phyloP scores from a whole-genome alignment of 176 grass and related monocot genomes.

The Pharus latifolius region DNA sequence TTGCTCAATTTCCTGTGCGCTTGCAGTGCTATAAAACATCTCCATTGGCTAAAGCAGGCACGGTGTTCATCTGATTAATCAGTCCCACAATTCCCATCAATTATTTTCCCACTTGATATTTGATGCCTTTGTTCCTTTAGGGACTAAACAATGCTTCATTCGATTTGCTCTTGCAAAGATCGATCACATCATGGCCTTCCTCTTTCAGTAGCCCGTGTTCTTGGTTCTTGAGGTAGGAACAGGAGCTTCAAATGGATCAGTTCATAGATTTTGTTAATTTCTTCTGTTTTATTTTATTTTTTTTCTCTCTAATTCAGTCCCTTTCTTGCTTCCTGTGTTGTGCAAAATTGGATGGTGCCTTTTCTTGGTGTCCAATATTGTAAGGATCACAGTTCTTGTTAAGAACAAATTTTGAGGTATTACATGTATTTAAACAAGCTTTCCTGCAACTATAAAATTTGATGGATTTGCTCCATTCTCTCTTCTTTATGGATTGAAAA shows the following conservation, averaged over 20 bases:
- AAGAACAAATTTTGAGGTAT: neutral
- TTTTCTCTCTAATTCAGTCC: neutral
- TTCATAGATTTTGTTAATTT: too few relatives aligned
- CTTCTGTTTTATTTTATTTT: too few relatives aligned
- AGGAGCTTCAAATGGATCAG: too few relatives aligned
- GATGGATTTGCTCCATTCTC: neutral
- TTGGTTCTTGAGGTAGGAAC: neutral
- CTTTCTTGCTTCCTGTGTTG: neutral
- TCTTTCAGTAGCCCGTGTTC: neutral
- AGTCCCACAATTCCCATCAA: neutral
- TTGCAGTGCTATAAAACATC: neutral
- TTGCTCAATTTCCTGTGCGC: neutral
- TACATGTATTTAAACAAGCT: neutral
- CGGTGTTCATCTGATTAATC: neutral
- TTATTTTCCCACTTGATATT: conserved; percentile 1
- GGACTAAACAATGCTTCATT: too few relatives aligned
- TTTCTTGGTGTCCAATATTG: neutral
- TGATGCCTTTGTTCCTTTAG: conserved; percentile 8
- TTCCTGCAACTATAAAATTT: neutral
- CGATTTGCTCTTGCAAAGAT: too few relatives aligned
- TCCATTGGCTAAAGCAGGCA: neutral
- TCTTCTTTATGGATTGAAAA: neutral
- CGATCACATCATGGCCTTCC: too few relatives aligned
- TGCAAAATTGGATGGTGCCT: neutral
- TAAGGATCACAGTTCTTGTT: neutral